Base-by-base conservation (phyloP, 495 filamentous ascomycete species). In the Tirmania nivea region DNA sequence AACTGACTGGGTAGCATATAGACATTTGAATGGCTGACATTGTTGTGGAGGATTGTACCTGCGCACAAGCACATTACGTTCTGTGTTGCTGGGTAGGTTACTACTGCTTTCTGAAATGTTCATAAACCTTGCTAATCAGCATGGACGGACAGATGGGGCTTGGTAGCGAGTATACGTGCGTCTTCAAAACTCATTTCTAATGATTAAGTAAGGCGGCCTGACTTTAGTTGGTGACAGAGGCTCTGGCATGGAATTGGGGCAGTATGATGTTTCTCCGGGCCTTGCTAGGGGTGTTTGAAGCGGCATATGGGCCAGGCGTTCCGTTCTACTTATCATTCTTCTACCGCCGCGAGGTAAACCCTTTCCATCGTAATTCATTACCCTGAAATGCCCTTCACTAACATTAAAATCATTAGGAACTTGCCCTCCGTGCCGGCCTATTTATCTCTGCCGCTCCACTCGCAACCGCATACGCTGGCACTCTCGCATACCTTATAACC, bases 251-350 rank as follows among this genome's bases (percentile, higher is more conserved):
- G 50, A 78, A 71, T 48, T 88, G 78, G 77, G 63, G 68, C 8
- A 76, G 73, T 4, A 67, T 84, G 66, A 80, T 89, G 72, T 72
- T 71, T 10, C 70, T 76, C 34, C 75, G 83, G 2, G 83, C 79
- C 53, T 69, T 86, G 20, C 69, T 88, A 14, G 83, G 80, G 19
- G 68, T 72, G 10, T 73, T 76, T 42, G 84, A 88, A 63, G 76
- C 76, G 10, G 81, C 73, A 0, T 89, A 77, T 57, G 81, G 77
- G 6, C 81, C 83, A 9, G 78, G 78, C 2, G 70, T 86, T 5
- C 82, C 83, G 0, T 88, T 79, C 54, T 68, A 87, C 0, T 70
- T 93, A 0, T 81, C 78, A 0, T 89, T 88, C 68, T 93, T 93
- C 70, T 94, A 92, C 59, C 75, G 79, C 31, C 72, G 86, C 7